Evolutionary conservation across 371 early-diverging fungal genomes (phyloP).

Genomic region (Mortierella sp.): DNA sequence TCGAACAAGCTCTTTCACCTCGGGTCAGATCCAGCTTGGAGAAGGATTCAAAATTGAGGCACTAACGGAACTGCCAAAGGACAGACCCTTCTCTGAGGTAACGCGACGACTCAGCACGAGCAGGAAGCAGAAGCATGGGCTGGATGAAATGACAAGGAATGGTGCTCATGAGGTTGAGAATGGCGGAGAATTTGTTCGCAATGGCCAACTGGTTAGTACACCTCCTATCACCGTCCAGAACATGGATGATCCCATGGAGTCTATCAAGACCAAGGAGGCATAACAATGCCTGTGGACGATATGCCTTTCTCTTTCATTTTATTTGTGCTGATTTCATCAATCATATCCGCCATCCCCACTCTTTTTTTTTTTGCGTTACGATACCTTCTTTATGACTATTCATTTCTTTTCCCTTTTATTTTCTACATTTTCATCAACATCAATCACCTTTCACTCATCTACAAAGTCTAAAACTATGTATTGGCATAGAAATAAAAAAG

Average conservation of each 20-base stretch:
- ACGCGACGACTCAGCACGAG: slow-evolving; percentile 38
- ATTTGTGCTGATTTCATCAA: not conserved
- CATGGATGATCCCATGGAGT: slow-evolving; percentile 39
- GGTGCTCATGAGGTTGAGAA: slow-evolving; percentile 14
- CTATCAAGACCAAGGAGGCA: slow-evolving; percentile 28
- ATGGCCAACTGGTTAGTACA: slow-evolving; percentile 34
- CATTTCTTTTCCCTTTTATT: too few species aligned
- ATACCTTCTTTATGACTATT: not conserved
- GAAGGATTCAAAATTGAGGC: slow-evolving; percentile 66
- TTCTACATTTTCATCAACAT: not conserved
- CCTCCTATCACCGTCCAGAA: slow-evolving; percentile 51
- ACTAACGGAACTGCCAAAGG: slow-evolving; percentile 61
- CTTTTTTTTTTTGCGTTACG: not conserved
- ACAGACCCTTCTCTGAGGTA: slow-evolving; percentile 57
- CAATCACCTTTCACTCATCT: not conserved
- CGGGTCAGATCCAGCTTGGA: slow-evolving; percentile 47
- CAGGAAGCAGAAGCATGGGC: slow-evolving; percentile 34
- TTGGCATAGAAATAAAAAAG: not conserved
- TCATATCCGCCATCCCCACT: not conserved
- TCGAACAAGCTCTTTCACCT: slow-evolving; percentile 59
- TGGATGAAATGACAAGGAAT: slow-evolving; percentile 8
- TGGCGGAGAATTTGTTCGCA: slow-evolving; percentile 26
- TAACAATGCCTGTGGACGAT: slow-evolving; percentile 3
- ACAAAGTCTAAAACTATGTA: not conserved
- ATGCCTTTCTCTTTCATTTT: not conserved